A percentile compares a stretch with the other conserved stretches of the same genome.
phyloP scores from a whole-genome alignment of 176 grass and related monocot genomes.

The Eleusine coracana region DNA sequence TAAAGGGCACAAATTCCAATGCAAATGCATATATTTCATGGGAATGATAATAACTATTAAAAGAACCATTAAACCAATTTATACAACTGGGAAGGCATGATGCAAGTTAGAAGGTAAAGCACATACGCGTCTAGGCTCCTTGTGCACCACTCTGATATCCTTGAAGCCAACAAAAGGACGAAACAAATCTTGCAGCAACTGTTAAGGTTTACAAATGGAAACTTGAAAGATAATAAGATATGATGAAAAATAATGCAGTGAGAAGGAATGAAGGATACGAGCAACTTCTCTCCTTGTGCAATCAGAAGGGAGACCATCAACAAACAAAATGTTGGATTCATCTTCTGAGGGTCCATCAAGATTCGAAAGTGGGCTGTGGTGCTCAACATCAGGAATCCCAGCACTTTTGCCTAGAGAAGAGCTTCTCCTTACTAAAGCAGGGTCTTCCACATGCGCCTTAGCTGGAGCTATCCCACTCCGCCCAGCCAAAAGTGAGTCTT shows the following conservation, averaged over 20 bases:
- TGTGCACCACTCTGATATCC: slow-evolving; percentile 75
- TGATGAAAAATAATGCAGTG: slow-evolving; percentile 12
- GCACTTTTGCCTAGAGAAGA: slow-evolving; percentile 46
- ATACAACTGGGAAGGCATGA: slow-evolving; percentile 2
- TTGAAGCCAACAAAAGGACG: slow-evolving; percentile 75
- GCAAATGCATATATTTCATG: background rate
- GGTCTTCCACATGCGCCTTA: slow-evolving; percentile 46
- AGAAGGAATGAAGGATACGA: slow-evolving; percentile 63
- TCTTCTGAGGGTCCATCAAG: slow-evolving; percentile 47
- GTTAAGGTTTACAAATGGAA: slow-evolving; percentile 53
- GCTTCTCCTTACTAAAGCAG: slow-evolving; percentile 43
- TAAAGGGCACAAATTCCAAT: background rate
- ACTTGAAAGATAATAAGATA: slow-evolving; percentile 28
- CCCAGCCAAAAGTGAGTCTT: slow-evolving; percentile 45
- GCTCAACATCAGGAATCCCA: slow-evolving; percentile 38
- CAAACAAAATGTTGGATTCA: slow-evolving; percentile 85
- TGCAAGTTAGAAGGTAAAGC: slow-evolving; percentile 18
- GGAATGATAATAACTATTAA: slow-evolving; percentile 25
- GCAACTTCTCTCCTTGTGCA: slow-evolving; percentile 86
- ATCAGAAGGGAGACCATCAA: slow-evolving; percentile 83
- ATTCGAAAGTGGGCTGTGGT: slow-evolving; percentile 9
- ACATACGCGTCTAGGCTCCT: slow-evolving; percentile 68
- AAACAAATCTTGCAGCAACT: slow-evolving; percentile 66
- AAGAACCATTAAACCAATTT: background rate
- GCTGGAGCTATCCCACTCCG: slow-evolving; percentile 34